Evolutionary conservation across 805 yeast species (phyloP).

Genomic region (Zygoascus biomembranicola): DNA sequence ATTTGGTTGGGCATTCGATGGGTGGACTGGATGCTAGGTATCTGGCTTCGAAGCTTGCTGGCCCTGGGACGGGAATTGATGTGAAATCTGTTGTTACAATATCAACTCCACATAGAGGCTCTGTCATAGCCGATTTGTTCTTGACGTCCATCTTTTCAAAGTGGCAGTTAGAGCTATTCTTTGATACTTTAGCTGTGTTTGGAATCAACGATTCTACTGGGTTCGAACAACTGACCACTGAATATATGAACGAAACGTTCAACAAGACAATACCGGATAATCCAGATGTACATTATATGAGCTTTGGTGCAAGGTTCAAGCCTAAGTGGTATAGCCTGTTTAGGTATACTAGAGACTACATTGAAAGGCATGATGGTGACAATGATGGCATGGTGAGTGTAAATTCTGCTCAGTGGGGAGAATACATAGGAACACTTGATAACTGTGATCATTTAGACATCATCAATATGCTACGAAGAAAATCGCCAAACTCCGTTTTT

Average conservation of each 20-base stretch:
- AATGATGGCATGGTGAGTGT: conserved; percentile 88
- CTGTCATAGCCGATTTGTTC: conserved; percentile 70
- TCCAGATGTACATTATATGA: conserved; percentile 61
- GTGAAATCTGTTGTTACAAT: conserved; percentile 75
- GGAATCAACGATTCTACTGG: conserved; percentile 27
- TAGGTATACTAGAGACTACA: conserved; percentile 53
- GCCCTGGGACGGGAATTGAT: conserved; percentile 33
- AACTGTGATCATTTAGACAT: conserved; percentile 80
- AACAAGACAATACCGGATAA: conserved; percentile 46
- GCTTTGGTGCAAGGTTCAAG: conserved; percentile 69
- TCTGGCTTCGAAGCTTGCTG: conserved; percentile 50
- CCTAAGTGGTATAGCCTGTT: conserved; percentile 61
- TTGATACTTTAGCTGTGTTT: conserved; percentile 14
- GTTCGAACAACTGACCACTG: conserved; percentile 61
- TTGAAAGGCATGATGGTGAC: conserved; percentile 43
- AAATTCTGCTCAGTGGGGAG: conserved; percentile 74
- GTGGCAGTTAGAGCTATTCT: neutral
- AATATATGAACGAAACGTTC: conserved; percentile 39
- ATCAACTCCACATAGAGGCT: conserved; percentile 84
- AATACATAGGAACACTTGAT: conserved; percentile 67
- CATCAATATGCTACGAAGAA: conserved; percentile 53
- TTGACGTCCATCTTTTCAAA: conserved; percentile 18
- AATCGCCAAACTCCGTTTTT: conserved; percentile 32
- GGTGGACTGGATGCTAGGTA: conserved; percentile 86
- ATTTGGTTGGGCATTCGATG: conserved; percentile 85